A percentile compares a stretch with the other conserved stretches of the same genome.
These are phyloP conservation scores for Termitomyces sp. DNA, from an alignment of 768 basidiomycete genomes.

Conservation along the genomic window DNA sequence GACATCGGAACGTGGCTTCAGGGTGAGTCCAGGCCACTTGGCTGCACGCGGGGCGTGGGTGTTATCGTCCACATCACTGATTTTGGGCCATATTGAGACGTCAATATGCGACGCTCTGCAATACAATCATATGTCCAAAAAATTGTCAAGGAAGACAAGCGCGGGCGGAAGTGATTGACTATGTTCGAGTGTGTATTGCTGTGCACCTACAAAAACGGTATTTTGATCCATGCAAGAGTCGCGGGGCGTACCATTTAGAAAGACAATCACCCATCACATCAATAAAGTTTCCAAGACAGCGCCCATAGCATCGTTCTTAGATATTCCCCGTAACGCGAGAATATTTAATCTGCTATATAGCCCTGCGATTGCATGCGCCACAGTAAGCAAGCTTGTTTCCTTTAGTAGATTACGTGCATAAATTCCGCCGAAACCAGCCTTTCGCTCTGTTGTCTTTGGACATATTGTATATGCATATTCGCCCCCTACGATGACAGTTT, in stretches of 20 bases:
- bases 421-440: conserved; percentile 16
- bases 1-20: background rate
- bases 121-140: no score
- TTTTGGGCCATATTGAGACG: background rate
- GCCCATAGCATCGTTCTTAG: background rate
- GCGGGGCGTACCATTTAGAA: background rate
- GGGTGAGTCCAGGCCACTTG: background rate
- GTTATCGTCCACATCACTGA: background rate
- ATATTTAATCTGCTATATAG: background rate
- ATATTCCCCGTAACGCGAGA: background rate
- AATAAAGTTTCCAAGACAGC: background rate
- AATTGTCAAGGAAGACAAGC: background rate
- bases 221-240: background rate
- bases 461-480: background rate
- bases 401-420: conserved; percentile 16
- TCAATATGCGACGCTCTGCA: background rate
- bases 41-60: background rate
- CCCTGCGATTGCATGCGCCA: conserved; percentile 11
- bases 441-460: background rate
- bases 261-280: background rate
- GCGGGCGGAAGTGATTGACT: background rate
- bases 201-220: background rate
- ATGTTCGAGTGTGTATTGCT: background rate
- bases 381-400: conserved; percentile 11
- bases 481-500: background rate